Evolutionary conservation across 2,329 filamentous ascomycete species (phyloP).

Genomic region (Phaeoacremonium minimum): DNA sequence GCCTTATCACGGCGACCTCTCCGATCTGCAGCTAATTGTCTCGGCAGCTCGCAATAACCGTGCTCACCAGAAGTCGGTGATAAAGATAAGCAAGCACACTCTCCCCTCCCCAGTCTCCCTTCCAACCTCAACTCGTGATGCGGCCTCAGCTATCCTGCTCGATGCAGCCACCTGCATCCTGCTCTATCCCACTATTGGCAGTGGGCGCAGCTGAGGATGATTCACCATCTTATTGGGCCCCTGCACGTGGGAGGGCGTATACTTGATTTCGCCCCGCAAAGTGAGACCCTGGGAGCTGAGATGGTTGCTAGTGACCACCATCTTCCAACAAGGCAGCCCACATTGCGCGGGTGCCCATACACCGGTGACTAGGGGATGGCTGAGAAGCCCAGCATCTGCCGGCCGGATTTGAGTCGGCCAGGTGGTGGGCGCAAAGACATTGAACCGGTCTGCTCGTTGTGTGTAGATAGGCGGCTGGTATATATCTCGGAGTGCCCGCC

Average conservation of each 20-base stretch:
- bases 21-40: too few species aligned
- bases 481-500: too few species aligned
- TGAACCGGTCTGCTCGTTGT: conserved; percentile 7
- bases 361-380: conserved; percentile 7
- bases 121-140: too few species aligned
- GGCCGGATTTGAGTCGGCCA: conserved; percentile 1
- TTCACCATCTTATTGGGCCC: conserved; percentile 4
- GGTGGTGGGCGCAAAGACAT: too few species aligned
- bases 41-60: too few species aligned
- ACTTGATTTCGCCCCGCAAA: conserved; percentile 4
- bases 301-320: conserved; percentile 10
- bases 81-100: too few species aligned
- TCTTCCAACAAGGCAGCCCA: conserved; percentile 4
- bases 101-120: too few species aligned
- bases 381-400: conserved; percentile 3
- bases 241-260: conserved; percentile 7
- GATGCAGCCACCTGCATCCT: background rate
- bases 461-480: conserved; percentile 5
- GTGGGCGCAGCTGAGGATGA: conserved; percentile 7
- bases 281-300: conserved; percentile 6
- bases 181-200: background rate
- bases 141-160: too few species aligned
- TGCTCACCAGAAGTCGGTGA: too few species aligned
- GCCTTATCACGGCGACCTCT: too few species aligned
- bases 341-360: too few species aligned